phyloP scores from a whole-genome alignment of 345 rosid species.

The Eucalyptus guilfoylei region DNA sequence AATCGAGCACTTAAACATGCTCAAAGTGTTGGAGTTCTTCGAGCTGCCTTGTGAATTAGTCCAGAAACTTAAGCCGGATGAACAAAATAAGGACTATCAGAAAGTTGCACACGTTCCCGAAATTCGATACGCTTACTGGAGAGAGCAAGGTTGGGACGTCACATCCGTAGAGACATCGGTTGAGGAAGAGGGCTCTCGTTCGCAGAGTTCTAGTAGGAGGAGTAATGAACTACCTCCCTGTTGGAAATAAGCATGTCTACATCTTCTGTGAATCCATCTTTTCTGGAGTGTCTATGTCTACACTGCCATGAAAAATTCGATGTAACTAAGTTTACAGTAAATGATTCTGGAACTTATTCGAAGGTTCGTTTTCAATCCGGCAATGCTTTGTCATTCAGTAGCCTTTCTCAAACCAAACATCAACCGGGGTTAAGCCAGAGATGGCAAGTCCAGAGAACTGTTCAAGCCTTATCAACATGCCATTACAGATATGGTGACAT shows the following conservation, averaged over 20 bases:
- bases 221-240: not conserved
- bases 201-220: not conserved
- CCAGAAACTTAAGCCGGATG: not conserved
- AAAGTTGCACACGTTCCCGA: conserved; percentile 14
- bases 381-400: not conserved
- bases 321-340: not conserved
- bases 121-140: conserved; percentile 10
- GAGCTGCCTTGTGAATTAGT: conserved; percentile 18
- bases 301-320: not conserved
- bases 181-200: not conserved
- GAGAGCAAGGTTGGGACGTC: conserved; percentile 19
- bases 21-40: conserved; percentile 16
- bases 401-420: not conserved
- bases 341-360: not conserved
- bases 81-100: not conserved
- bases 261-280: not conserved
- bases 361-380: not conserved
- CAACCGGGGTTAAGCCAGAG: not conserved
- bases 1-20: conserved; percentile 12
- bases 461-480: not conserved
- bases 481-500: not conserved
- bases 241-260: not conserved
- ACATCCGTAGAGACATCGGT: not conserved
- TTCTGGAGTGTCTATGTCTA: not conserved
- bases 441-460: not conserved